phyloP scores from a whole-genome alignment of 768 basidiomycete genomes.

The Termitomyces sp. region DNA sequence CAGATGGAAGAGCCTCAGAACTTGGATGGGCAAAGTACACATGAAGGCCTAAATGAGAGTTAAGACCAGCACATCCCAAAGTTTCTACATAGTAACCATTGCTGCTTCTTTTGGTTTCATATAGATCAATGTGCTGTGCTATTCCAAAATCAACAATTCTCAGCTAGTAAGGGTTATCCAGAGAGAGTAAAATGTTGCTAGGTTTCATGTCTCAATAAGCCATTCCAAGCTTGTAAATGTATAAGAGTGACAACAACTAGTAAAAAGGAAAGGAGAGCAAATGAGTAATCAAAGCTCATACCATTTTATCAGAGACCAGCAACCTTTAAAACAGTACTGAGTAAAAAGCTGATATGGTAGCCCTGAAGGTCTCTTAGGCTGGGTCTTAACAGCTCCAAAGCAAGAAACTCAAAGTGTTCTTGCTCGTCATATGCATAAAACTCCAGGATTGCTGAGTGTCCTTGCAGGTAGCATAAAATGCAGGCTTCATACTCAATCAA shows the following conservation, averaged over 20 bases:
- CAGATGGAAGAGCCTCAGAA: too few species aligned
- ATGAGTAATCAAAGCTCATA: background rate
- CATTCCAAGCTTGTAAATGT: background rate
- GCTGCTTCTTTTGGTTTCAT: background rate
- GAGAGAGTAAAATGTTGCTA: too few species aligned
- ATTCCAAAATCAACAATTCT: background rate
- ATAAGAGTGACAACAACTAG: background rate
- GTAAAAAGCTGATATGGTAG: background rate
- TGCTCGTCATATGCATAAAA: background rate
- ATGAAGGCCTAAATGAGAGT: background rate
- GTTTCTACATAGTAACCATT: background rate
- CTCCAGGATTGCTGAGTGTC: background rate
- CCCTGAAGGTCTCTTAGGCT: background rate
- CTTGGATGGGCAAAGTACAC: background rate
- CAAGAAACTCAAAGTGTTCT: background rate
- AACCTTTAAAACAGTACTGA: background rate
- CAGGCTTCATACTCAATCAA: background rate
- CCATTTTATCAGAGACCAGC: background rate
- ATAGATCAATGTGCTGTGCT: background rate
- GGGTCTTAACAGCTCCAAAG: background rate
- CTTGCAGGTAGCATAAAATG: background rate
- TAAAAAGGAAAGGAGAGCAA: background rate
- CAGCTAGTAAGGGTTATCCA: background rate
- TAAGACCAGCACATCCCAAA: background rate
- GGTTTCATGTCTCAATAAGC: too few species aligned